Conservation (phyloP, 2,329 filamentous ascomycete genomes). For the Ascochyta rabiei region DNA sequence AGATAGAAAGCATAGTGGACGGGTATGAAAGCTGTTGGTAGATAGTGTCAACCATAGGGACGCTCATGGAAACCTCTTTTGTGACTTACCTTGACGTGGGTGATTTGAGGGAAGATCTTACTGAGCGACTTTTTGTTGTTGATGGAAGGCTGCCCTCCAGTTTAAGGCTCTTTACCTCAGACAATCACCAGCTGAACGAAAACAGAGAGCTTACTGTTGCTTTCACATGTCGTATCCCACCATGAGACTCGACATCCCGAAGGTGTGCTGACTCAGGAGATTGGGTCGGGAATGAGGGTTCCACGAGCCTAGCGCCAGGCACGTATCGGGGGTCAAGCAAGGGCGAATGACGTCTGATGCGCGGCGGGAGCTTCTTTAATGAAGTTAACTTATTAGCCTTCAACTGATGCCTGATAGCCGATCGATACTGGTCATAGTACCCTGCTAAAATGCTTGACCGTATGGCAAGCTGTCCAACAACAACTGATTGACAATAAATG, state of each 20-base stretch:
- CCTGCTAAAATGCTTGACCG: conserved; percentile 1
- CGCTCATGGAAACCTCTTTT: neutral
- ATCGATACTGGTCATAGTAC: neutral
- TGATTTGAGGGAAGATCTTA: neutral
- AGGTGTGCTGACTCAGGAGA: neutral
- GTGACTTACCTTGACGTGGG: neutral
- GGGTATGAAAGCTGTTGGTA: neutral
- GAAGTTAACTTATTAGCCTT: neutral
- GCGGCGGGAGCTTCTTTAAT: neutral
- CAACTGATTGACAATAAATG: neutral
- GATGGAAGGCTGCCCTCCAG: neutral
- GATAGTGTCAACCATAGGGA: neutral
- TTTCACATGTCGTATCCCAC: conserved; percentile 6
- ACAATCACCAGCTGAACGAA: neutral
- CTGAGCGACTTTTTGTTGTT: neutral
- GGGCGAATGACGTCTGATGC: conserved; percentile 1
- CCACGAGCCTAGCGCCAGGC: neutral
- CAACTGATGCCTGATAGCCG: neutral
- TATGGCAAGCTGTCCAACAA: neutral
- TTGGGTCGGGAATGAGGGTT: neutral
- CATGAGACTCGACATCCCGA: neutral
- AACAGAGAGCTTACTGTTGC: neutral
- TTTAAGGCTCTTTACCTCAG: neutral
- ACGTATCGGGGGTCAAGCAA: conserved; percentile 3
- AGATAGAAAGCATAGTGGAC: conserved; percentile 3